Base-by-base conservation (phyloP, 1,284 basidiomycete genomes). In the Puccinia hordei region DNA sequence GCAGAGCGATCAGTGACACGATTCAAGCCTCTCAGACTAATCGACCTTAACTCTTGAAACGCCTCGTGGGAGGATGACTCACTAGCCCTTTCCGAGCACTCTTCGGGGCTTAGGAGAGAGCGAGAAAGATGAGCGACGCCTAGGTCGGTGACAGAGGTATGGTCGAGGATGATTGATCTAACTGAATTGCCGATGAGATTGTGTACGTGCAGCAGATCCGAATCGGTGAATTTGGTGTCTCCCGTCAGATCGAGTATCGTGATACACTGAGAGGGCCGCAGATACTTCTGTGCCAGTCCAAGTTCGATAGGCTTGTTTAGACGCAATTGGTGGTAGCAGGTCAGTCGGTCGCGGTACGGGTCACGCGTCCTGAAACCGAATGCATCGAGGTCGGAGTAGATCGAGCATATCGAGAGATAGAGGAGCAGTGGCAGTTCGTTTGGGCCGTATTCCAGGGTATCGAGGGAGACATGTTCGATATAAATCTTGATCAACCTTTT, bases 11-110 rank as follows among this genome's bases (percentile, higher is more conserved):
- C 63, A 22, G 63, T 66, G 1, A 66, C 17, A n/a, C 5, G 17
- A n/a, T 30, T 9, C 63, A 66, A 66, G 33, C 63, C 63, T 6
- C 63, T 66, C 19, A 41, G 27, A 44, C 63, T 66, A 46, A 66
- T 41, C 22, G 41, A 41, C 15, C 33, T 66, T 12, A 66, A 44
- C 35, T 17, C 12, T 27, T 22, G n/a, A 24, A 44, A 22, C 24
- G 57, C 5, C 30, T 59, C 57, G 24, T 22, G 57, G 22, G 57
- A n/a, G 22, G 30, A 8, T n/a, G 44, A 6, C 10, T 22, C 27
- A 19, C 30, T n/a, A 38, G 12, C 2, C 30, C 22, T 3, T 10
- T 15, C 30, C 8, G 38, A n/a, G 12, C 22, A n/a, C 6, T 63
- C 61, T 35, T 63, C 27, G 35, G 61, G 4, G 12, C 6, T 59